Conservation (phyloP, 805 yeast genomes). For the Candida corydali region DNA sequence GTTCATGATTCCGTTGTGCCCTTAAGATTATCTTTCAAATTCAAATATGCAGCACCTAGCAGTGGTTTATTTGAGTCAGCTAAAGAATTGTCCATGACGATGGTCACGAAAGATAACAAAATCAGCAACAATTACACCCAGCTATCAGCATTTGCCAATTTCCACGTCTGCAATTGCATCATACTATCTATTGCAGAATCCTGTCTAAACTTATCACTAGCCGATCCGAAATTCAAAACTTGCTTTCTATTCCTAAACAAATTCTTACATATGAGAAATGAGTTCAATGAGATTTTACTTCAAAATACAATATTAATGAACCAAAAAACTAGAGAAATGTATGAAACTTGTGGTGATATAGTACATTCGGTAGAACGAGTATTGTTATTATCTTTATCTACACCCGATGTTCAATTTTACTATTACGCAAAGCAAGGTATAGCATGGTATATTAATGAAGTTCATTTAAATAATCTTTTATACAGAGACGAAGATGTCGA, state of each 20-base stretch:
- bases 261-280: slow-evolving; percentile 25
- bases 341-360: slow-evolving; percentile 13
- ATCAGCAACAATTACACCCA: slow-evolving; percentile 16
- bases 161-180: slow-evolving; percentile 25
- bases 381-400: slow-evolving; percentile 35
- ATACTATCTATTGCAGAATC: slow-evolving; percentile 33
- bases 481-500: slow-evolving; percentile 10
- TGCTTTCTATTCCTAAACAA: slow-evolving; percentile 32
- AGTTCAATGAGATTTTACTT: slow-evolving; percentile 10
- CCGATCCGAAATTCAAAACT: slow-evolving; percentile 33
- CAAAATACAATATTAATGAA: slow-evolving; percentile 13
- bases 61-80: slow-evolving; percentile 31
- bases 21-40: slow-evolving; percentile 15
- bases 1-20: slow-evolving; percentile 21
- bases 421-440: slow-evolving; percentile 35
- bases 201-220: slow-evolving; percentile 27
- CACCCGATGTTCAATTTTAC: slow-evolving; percentile 42
- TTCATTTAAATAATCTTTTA: slow-evolving; percentile 6
- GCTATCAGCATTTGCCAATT: slow-evolving; percentile 24
- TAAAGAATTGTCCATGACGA: slow-evolving; percentile 25
- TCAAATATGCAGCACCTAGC: slow-evolving; percentile 12
- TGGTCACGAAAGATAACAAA: slow-evolving; percentile 17
- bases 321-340: slow-evolving; percentile 8
- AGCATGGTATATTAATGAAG: slow-evolving; percentile 25
- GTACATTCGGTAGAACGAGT: slow-evolving; percentile 33